Base-by-base conservation (phyloP, 345 rosid species). In the Lumnitzera racemosa region DNA sequence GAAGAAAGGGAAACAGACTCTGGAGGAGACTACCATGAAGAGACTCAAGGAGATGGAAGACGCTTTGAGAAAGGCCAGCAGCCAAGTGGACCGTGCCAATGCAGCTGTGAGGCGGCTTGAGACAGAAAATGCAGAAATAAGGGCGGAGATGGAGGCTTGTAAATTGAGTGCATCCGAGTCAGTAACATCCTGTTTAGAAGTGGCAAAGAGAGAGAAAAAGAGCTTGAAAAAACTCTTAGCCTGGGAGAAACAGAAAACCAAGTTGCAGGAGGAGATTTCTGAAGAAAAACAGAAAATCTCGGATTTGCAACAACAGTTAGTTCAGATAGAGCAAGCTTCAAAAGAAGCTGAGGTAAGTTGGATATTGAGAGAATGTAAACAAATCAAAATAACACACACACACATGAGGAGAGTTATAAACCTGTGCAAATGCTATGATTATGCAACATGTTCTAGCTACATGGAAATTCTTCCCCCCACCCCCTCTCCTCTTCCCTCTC, bases 151-250 rank as follows among this genome's bases (percentile, higher is more conserved):
- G 82, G 94, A 87, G 82, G 95, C 96, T 63, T 81, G 84, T 55
- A 92, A 92, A 73, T 70, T 92, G 68, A 87, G 94, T 74, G 97
- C 96, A 46, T 83, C 96, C 23, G 99, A 90, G 66, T 85, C 97
- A 9, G 88, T 74, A 61, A 67, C 78, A 2, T 75, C 88, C 4
- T 84, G 84, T 72, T 66, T 80, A 66, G 95, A 88, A 81, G 79
- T 78, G 46, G 81, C 83, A 2, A 94, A 83, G 74, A 89, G 91
- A 71, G 99, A 94, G 81, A 87, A 88, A 53, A 89, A 74, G 75
- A 78, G 78, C 64, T 70, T 73, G 72, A 92, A 90, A 81, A 94
- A 78, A 81, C 91, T 83, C 59, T 58, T 80, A 75, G 83, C 80
- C 56, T 81, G 84, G 89, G 97, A 87, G 75, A 89, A 89, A 73